These are phyloP conservation scores for Globisporangium perplexum DNA, from an alignment of 352 stramenopile genomes.

Conservation along the genomic window DNA sequence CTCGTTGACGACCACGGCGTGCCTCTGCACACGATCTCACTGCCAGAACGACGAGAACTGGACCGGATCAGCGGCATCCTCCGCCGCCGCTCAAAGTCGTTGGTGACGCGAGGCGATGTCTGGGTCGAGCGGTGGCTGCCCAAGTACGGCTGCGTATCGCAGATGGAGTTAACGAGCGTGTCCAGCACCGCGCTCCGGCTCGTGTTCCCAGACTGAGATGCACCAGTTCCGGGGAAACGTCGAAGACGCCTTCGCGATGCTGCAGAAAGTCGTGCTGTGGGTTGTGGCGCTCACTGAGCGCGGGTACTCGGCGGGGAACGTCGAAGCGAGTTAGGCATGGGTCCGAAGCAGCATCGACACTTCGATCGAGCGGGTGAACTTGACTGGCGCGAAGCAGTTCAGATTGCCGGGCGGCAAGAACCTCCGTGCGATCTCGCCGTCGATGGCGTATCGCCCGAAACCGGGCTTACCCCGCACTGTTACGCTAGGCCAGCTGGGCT, in stretches of 20 bases:
- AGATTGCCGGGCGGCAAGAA: neutral
- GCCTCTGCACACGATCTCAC: no score
- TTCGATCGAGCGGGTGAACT: conserved; percentile 3
- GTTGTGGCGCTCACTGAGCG: neutral
- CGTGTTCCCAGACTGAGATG: no score
- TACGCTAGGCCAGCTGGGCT: conserved; percentile 59
- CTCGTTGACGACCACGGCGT: no score
- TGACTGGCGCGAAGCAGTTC: neutral
- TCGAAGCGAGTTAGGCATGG: neutral
- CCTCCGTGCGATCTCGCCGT: neutral
- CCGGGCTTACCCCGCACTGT: no score
- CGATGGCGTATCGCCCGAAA: neutral
- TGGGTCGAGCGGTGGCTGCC: no score
- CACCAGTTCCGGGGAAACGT: neutral
- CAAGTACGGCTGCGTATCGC: no score
- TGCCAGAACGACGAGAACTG: no score
- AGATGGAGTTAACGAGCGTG: no score
- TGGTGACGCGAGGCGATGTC: no score
- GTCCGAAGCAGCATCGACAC: neutral
- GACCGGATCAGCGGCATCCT: no score
- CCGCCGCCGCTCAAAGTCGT: no score
- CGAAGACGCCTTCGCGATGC: conserved; percentile 15
- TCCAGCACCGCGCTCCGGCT: no score
- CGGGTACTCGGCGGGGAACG: neutral
- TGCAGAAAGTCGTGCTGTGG: conserved; percentile 4